Evolutionary conservation across 306 rosid species (phyloP), one percentile per base, ranked within the genome.

Genomic region (Gastrolobium bilobum): DNA sequence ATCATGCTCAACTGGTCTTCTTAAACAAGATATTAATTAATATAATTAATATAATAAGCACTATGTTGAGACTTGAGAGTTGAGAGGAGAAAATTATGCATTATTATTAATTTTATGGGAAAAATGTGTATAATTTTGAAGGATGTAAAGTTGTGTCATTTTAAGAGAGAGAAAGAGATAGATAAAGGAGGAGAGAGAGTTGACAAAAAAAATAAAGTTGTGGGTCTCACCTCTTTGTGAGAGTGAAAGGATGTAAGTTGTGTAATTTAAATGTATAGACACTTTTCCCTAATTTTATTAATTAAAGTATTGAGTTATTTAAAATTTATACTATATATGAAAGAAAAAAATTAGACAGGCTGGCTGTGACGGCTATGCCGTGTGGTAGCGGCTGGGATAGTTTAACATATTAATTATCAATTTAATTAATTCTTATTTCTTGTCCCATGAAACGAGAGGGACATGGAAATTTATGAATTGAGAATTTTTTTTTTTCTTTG

Each of bases 321-420:
- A 37, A 29, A 5, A 9, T 15, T 77, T 43, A 29, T 40, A 6
- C 35, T 50, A 64, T 35, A 53, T 65, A 81, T 35, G 33, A 20
- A 72, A 29, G 42, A 46, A 59, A 51, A 6, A 3, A 15, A 64
- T 39, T 2, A 13, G 82, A 61, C 85, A 70, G 54, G 46, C 82
- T 69, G 85, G 81, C 68, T 61, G 50, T 69, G 78, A 82, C 82
- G 82, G 81, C 73, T 58, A 5, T 14, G 79, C 37, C 54, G 58
- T 51, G 62, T 56, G 62, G 76, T 59, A 48, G 67, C 77, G 67
- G 59, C 75, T 59, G 11, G 40, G 51, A 38, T 58, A 30, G 43
- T 50, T 69, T 13, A 59, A 26, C 52, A 4, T 5, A 43, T 4
- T 40, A 42, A 44, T 59, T 39, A 10, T 1, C 10, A 5, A 13